Conservation (phyloP, 768 basidiomycete genomes). For the Termitomyces sp. region DNA sequence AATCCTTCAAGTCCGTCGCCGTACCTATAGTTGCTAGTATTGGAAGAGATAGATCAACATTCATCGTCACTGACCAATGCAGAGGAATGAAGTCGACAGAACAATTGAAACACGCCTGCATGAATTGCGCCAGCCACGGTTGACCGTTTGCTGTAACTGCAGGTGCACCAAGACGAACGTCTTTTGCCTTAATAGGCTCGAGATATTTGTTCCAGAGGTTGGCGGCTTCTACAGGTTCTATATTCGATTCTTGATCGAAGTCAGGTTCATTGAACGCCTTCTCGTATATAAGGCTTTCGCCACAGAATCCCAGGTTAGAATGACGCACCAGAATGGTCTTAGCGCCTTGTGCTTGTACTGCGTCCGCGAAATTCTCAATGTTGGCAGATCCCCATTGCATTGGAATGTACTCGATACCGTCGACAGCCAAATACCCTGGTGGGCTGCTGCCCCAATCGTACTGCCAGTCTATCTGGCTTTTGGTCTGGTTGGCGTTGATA, state of each 20-base stretch:
- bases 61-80: slow-evolving; percentile 31
- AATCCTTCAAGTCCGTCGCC: slow-evolving; percentile 51
- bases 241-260: slow-evolving; percentile 40
- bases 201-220: slow-evolving; percentile 54
- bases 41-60: slow-evolving; percentile 22
- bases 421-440: slow-evolving; percentile 35
- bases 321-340: slow-evolving; percentile 39
- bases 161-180: slow-evolving; percentile 51
- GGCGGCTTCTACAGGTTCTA: slow-evolving; percentile 38
- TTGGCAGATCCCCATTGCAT: slow-evolving; percentile 48
- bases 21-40: slow-evolving; percentile 42
- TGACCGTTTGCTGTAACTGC: slow-evolving; percentile 51
- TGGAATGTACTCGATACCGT: slow-evolving; percentile 41
- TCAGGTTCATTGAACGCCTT: slow-evolving; percentile 51
- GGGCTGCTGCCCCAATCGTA: slow-evolving; percentile 50
- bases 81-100: slow-evolving; percentile 45
- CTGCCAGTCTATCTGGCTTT: slow-evolving; percentile 40
- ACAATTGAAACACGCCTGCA: slow-evolving; percentile 45
- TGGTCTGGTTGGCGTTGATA: slow-evolving; percentile 38
- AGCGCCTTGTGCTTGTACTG: slow-evolving; percentile 41
- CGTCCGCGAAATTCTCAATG: slow-evolving; percentile 31
- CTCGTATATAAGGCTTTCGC: slow-evolving; percentile 33
- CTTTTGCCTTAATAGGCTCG: slow-evolving; percentile 45
- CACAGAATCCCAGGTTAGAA: background rate
- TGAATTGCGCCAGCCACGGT: slow-evolving; percentile 51